phyloP scores from a whole-genome alignment of 2,329 filamentous ascomycete genomes.

The Coniella vitis region DNA sequence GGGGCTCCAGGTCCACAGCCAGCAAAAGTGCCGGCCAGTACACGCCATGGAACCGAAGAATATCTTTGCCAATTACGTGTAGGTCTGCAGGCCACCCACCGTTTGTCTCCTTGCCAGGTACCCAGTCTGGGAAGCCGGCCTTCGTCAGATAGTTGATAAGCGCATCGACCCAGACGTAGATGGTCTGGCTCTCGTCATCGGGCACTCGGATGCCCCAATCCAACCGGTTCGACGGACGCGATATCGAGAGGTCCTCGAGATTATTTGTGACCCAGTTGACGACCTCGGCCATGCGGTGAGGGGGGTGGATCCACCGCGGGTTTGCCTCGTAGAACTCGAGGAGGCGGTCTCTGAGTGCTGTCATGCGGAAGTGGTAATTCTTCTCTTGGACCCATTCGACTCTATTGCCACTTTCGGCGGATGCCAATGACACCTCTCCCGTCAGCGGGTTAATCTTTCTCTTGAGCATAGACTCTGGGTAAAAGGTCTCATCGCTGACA shows the following conservation, averaged over 20 bases:
- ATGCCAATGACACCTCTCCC: conserved; percentile 75
- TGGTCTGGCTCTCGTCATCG: conserved; percentile 75
- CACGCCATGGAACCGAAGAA: conserved; percentile 89
- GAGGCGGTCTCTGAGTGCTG: conserved; percentile 70
- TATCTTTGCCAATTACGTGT: conserved; percentile 94
- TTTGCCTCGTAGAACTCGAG: conserved; percentile 75
- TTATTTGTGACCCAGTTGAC: conserved; percentile 68
- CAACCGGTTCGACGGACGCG: conserved; percentile 69
- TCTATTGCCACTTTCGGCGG: conserved; percentile 79
- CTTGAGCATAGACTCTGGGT: conserved; percentile 69
- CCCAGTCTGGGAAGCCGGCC: conserved; percentile 72
- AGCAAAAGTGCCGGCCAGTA: conserved; percentile 98
- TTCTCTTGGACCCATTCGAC: conserved; percentile 92
- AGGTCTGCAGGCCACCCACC: conserved; percentile 85
- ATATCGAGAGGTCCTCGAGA: conserved; percentile 83
- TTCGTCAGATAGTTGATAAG: conserved; percentile 90
- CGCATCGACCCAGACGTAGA: conserved; percentile 98
- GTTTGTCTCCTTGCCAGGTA: conserved; percentile 53
- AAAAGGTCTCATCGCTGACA: conserved; percentile 94
- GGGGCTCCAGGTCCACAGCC: conserved; percentile 72
- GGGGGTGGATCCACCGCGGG: conserved; percentile 69
- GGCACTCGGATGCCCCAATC: conserved; percentile 88
- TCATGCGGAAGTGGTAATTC: conserved; percentile 93
- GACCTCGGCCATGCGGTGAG: conserved; percentile 68
- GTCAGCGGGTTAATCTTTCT: conserved; percentile 70